These are phyloP conservation scores for Pyrenophora tritici-repentis DNA, from an alignment of 2,329 filamentous ascomycete species.

Conservation along the genomic window DNA sequence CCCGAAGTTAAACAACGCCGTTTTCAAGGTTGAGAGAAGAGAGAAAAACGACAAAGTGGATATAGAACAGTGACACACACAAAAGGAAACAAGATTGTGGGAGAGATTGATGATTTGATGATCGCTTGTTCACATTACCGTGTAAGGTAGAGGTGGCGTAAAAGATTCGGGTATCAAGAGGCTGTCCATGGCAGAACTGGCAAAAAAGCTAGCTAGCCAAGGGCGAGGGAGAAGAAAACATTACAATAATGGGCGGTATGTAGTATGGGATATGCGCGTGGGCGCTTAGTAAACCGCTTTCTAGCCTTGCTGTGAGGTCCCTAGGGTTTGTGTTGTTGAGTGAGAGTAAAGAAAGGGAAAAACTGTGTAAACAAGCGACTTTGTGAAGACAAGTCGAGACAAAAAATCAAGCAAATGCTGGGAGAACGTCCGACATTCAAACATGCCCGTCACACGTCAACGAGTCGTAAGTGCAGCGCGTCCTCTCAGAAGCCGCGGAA, in stretches of 20 bases:
- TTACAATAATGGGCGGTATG: slow-evolving; percentile 17
- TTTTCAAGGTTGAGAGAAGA: background rate
- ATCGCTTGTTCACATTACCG: background rate
- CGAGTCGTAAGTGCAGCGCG: slow-evolving; percentile 8
- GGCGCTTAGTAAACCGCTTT: slow-evolving; percentile 16
- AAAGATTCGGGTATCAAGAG: slow-evolving; percentile 21
- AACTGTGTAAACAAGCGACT: background rate
- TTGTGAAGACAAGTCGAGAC: slow-evolving; percentile 3
- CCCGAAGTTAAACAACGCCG: background rate
- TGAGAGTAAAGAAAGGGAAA: slow-evolving; percentile 6
- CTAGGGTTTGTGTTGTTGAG: slow-evolving; percentile 3
- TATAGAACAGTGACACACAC: slow-evolving; percentile 47
- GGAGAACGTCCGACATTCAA: slow-evolving; percentile 12
- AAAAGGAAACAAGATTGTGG: slow-evolving; percentile 3
- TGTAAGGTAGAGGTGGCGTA: background rate
- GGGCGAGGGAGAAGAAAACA: slow-evolving; percentile 11
- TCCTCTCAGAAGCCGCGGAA: slow-evolving; percentile 43
- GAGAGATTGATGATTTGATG: background rate
- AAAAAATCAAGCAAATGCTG: background rate
- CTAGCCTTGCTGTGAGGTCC: slow-evolving; percentile 17
- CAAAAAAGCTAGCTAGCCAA: background rate
- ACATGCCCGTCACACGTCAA: slow-evolving; percentile 16
- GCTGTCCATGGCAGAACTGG: too few species aligned
- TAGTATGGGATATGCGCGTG: slow-evolving; percentile 17
- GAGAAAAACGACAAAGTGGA: background rate